Evolutionary conservation across 768 basidiomycete genomes (phyloP).

Genomic region (Lyophyllum decastes): DNA sequence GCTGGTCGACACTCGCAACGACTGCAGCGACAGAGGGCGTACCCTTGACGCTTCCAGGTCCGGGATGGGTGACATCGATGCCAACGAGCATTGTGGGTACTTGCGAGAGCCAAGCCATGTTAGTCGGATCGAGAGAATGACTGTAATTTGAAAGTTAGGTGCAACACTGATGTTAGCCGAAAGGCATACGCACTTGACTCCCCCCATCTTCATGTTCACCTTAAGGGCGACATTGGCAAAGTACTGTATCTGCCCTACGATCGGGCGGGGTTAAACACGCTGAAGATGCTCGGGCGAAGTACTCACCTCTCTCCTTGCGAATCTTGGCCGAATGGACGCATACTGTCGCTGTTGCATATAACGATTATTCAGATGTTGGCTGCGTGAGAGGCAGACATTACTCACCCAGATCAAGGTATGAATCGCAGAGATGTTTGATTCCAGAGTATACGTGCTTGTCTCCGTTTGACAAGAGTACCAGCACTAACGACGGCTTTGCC

Average conservation of each 20-base stretch:
- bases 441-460: conserved; percentile 81
- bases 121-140: conserved; percentile 47
- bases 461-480: conserved; percentile 66
- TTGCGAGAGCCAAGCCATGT: conserved; percentile 60
- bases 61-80: conserved; percentile 82
- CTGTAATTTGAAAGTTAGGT: conserved; percentile 21
- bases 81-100: conserved; percentile 80
- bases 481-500: conserved; percentile 54
- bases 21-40: conserved; percentile 85
- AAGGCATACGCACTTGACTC: conserved; percentile 59
- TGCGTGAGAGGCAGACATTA: background rate
- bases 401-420: conserved; percentile 57
- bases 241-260: conserved; percentile 60
- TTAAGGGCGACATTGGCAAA: conserved; percentile 84
- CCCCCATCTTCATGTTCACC: conserved; percentile 83
- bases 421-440: conserved; percentile 73
- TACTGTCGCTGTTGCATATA: conserved; percentile 50
- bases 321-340: conserved; percentile 77
- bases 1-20: conserved; percentile 70
- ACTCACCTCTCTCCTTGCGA: conserved; percentile 58
- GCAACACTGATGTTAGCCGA: background rate
- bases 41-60: conserved; percentile 70
- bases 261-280: conserved; percentile 19
- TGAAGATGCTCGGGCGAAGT: conserved; percentile 28
- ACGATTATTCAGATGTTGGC: background rate